A percentile compares a stretch with the other conserved stretches of the same genome.
Evolutionary conservation across 257 asterid species (phyloP).

Genomic region (Solanum paucissectum): DNA sequence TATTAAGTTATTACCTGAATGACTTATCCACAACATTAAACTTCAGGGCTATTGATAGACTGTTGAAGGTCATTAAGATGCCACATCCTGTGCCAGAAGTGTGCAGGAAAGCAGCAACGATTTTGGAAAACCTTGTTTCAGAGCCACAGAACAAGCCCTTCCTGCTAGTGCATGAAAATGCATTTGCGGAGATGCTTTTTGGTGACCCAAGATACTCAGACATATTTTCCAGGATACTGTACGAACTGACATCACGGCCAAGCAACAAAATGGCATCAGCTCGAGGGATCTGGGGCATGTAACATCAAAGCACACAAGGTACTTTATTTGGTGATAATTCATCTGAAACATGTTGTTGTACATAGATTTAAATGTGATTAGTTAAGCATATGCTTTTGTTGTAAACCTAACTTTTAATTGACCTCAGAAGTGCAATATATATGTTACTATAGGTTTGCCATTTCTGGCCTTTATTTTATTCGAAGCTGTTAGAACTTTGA

Average conservation of each 20-base stretch:
- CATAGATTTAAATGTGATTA: not conserved
- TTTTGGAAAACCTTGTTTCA: conserved; percentile 77
- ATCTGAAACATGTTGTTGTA: not conserved
- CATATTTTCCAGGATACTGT: conserved; percentile 74
- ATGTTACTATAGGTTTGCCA: not conserved
- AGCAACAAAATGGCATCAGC: conserved; percentile 63
- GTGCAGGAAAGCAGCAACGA: conserved; percentile 81
- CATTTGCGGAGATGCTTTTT: conserved; percentile 90
- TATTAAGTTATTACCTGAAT: not conserved
- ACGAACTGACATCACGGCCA: conserved; percentile 78
- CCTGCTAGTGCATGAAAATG: conserved; percentile 67
- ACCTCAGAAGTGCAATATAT: not conserved
- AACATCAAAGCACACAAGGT: not conserved
- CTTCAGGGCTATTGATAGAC: conserved; percentile 87
- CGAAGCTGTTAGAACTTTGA: not conserved
- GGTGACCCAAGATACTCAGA: conserved; percentile 68
- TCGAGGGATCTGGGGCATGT: conserved; percentile 98
- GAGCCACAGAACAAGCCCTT: conserved; percentile 96
- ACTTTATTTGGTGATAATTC: not conserved
- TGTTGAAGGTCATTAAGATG: conserved; percentile 63
- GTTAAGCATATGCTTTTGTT: not conserved
- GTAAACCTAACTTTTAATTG: not conserved
- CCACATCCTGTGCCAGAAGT: conserved; percentile 96
- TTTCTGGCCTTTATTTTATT: not conserved
- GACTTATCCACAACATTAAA: not conserved